Percentiles rank a stretch among this genome's conserved stretches.
phyloP scores from a whole-genome alignment of 805 yeast species.

The Saccharomyces paradoxus region DNA sequence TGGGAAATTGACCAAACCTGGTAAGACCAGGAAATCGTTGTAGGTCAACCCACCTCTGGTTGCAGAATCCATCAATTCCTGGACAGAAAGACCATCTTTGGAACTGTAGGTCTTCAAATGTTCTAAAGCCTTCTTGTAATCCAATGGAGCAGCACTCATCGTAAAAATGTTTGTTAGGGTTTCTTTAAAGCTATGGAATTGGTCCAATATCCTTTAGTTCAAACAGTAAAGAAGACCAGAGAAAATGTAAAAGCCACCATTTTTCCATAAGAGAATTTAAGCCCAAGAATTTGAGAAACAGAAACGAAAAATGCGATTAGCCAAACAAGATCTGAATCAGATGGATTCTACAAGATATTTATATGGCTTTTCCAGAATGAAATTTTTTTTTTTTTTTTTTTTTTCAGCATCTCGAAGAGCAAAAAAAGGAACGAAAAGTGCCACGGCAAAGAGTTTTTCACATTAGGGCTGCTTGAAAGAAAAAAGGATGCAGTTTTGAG shows the following conservation, averaged over 20 bases:
- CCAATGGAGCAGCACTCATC: conserved; percentile 26
- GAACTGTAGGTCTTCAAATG: conserved; percentile 54
- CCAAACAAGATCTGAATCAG: neutral
- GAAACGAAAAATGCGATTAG: neutral
- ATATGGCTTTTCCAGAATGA: neutral
- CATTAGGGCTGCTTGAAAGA: neutral
- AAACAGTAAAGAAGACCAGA: conserved; percentile 1
- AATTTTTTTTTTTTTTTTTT: neutral
- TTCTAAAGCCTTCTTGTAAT: conserved; percentile 56
- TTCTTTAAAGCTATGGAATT: neutral
- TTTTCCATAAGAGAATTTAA: conserved; percentile 1
- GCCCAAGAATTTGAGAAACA: conserved; percentile 4
- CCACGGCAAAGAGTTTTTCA: neutral
- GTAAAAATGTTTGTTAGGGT: neutral
- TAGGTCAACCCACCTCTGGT: conserved; percentile 93
- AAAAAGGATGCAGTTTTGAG: neutral
- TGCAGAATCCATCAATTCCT: conserved; percentile 81
- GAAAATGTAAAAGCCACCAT: conserved; percentile 6
- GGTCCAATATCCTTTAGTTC: neutral
- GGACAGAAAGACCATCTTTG: conserved; percentile 80
- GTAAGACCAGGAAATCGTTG: conserved; percentile 90
- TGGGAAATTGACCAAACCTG: conserved; percentile 89
- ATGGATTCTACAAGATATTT: conserved; percentile 1
- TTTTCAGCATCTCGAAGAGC: neutral
- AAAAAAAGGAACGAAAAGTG: neutral